phyloP scores from a whole-genome alignment of 306 rosid species.

The Myrica gale region DNA sequence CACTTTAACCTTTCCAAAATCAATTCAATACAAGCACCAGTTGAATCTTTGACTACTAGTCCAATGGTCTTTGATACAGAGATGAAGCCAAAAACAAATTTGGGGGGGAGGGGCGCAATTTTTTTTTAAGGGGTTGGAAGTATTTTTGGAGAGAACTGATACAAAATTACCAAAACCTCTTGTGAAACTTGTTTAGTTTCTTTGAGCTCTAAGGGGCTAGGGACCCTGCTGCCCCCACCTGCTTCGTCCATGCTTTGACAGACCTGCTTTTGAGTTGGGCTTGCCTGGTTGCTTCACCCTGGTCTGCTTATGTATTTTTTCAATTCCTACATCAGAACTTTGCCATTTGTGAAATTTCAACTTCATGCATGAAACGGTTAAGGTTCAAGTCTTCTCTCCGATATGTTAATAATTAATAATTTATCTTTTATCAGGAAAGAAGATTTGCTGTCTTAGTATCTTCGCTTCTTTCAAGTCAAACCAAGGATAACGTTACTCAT shows the following conservation, averaged over 20 bases:
- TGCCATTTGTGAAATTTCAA: slow-evolving; percentile 7
- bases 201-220: too few species aligned
- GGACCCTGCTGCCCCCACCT: too few species aligned
- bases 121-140: too few species aligned
- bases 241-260: too few species aligned
- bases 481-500: slow-evolving; percentile 79
- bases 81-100: too few species aligned
- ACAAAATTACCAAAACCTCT: too few species aligned
- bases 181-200: too few species aligned
- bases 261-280: not conserved
- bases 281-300: not conserved
- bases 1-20: not conserved
- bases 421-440: slow-evolving; percentile 55
- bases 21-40: not conserved
- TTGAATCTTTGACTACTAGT: slow-evolving; percentile 7
- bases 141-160: too few species aligned
- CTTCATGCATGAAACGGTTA: slow-evolving; percentile 10
- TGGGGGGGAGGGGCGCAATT: too few species aligned
- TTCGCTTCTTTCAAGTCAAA: slow-evolving; percentile 88
- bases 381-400: not conserved
- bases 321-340: not conserved
- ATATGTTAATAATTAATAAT: slow-evolving; percentile 11
- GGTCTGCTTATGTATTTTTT: slow-evolving; percentile 1
- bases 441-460: slow-evolving; percentile 90
- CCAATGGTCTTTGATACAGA: not conserved